Conservation (phyloP, 2,329 filamentous ascomycete genomes). For the Cercospora citrullina region DNA sequence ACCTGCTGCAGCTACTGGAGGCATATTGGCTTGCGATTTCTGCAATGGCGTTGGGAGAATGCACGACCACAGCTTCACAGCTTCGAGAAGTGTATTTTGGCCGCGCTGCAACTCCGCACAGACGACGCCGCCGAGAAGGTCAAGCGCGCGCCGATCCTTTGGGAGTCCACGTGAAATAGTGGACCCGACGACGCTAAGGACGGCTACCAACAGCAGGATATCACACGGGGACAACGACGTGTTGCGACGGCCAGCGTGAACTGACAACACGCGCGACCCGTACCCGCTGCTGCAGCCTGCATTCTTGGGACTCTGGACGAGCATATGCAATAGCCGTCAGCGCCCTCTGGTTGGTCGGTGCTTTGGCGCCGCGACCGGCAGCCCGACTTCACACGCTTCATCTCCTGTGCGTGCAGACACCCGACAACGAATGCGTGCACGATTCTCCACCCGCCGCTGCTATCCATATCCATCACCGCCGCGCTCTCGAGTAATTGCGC, state of each 20-base stretch:
- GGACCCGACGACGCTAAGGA: not conserved
- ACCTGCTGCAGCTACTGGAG: conserved; percentile 36
- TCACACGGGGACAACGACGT: not conserved
- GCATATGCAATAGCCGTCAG: conserved; percentile 14
- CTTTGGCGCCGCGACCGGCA: conserved; percentile 14
- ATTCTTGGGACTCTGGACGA: conserved; percentile 1
- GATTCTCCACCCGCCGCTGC: not conserved
- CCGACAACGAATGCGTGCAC: conserved; percentile 7
- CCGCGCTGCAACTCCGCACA: not conserved
- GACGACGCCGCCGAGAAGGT: not conserved
- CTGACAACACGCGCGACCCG: not conserved
- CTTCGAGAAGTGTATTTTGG: not conserved
- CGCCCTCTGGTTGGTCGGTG: conserved; percentile 13
- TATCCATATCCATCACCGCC: conserved; percentile 6
- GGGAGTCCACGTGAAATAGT: not conserved
- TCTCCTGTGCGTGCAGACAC: conserved; percentile 4
- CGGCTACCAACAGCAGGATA: conserved; percentile 6
- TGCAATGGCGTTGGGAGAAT: not conserved
- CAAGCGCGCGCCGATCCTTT: conserved; percentile 3
- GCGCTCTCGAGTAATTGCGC: not conserved
- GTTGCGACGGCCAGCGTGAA: conserved; percentile 2
- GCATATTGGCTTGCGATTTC: conserved; percentile 31
- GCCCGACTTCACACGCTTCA: conserved; percentile 10
- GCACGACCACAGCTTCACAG: not conserved
- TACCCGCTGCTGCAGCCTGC: not conserved